phyloP scores from a whole-genome alignment of 2,329 filamentous ascomycete genomes.

The Macrophomina phaseolina region DNA sequence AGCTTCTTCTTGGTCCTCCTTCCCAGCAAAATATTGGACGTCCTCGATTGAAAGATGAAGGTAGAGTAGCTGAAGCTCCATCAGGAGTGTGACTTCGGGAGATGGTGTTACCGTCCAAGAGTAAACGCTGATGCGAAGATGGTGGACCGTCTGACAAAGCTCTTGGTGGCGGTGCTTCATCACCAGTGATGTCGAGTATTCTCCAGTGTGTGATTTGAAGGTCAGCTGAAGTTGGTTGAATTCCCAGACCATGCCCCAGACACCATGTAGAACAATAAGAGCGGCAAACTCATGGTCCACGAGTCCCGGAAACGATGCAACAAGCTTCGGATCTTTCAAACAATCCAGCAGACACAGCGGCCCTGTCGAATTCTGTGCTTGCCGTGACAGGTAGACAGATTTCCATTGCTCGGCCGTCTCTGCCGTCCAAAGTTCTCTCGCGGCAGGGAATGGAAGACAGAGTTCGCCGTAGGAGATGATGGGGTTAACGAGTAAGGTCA shows the following conservation, averaged over 20 bases:
- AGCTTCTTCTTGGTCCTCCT: slow-evolving; percentile 70
- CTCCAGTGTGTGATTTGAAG: neutral
- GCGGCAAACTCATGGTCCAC: slow-evolving; percentile 51
- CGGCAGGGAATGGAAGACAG: slow-evolving; percentile 67
- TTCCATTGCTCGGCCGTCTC: slow-evolving; percentile 70
- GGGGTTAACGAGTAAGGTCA: slow-evolving; percentile 68
- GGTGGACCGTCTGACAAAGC: slow-evolving; percentile 63
- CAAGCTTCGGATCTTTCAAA: slow-evolving; percentile 55
- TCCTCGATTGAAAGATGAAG: slow-evolving; percentile 69
- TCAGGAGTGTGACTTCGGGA: slow-evolving; percentile 37
- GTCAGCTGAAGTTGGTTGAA: slow-evolving; percentile 31
- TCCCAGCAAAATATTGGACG: slow-evolving; percentile 70
- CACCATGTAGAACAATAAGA: slow-evolving; percentile 15
- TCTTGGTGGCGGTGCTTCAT: slow-evolving; percentile 64
- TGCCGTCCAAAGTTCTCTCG: slow-evolving; percentile 69
- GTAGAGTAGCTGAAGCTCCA: slow-evolving; percentile 65
- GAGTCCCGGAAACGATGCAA: slow-evolving; percentile 55
- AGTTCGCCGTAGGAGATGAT: slow-evolving; percentile 73
- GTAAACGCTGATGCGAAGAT: slow-evolving; percentile 55
- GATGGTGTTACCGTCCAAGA: slow-evolving; percentile 21
- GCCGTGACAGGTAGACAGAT: slow-evolving; percentile 57
- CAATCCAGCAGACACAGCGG: slow-evolving; percentile 4
- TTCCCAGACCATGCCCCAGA: slow-evolving; percentile 26
- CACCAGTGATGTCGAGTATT: slow-evolving; percentile 16
- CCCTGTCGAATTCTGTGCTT: neutral